These are phyloP conservation scores for Tulasnella sp. DNA, from an alignment of 768 basidiomycete species.

Conservation along the genomic window DNA sequence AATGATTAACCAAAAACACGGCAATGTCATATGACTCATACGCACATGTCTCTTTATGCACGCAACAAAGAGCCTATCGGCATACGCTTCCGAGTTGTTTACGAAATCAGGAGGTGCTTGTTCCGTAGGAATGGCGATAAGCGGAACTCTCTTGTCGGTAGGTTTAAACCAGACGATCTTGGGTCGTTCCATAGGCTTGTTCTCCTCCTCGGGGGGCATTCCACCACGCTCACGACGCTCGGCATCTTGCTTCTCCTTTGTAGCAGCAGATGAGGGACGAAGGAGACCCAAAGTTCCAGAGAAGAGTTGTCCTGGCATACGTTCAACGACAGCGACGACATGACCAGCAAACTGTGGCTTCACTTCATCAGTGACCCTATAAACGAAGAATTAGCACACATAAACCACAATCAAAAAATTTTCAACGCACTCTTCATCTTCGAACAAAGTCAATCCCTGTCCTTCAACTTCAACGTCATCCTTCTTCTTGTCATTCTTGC, in stretches of 20 bases:
- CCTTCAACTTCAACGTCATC: slow-evolving; percentile 99
- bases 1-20: slow-evolving; percentile 23
- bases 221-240: slow-evolving; percentile 96
- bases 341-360: slow-evolving; percentile 98
- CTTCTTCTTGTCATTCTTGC: slow-evolving; percentile 99
- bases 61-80: slow-evolving; percentile 85
- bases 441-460: slow-evolving; percentile 90
- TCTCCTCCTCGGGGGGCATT: slow-evolving; percentile 62
- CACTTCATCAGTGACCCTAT: slow-evolving; percentile 88
- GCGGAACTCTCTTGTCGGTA: slow-evolving; percentile 94
- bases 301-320: slow-evolving; percentile 98
- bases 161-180: slow-evolving; percentile 99
- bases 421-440: slow-evolving; percentile 77
- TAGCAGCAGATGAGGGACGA: slow-evolving; percentile 90
- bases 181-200: slow-evolving; percentile 70
- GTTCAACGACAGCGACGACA: slow-evolving; percentile 98
- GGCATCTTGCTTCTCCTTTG: slow-evolving; percentile 97
- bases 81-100: slow-evolving; percentile 83
- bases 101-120: slow-evolving; percentile 95
- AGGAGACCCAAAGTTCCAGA: slow-evolving; percentile 92
- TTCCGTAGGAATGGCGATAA: slow-evolving; percentile 97
- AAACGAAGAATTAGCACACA: slow-evolving; percentile 17
- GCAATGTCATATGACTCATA: slow-evolving; percentile 23
- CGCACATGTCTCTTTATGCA: slow-evolving; percentile 96
- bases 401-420: background rate